phyloP scores from a whole-genome alignment of 495 filamentous ascomycete species.

The Aspergillus conjunctus region DNA sequence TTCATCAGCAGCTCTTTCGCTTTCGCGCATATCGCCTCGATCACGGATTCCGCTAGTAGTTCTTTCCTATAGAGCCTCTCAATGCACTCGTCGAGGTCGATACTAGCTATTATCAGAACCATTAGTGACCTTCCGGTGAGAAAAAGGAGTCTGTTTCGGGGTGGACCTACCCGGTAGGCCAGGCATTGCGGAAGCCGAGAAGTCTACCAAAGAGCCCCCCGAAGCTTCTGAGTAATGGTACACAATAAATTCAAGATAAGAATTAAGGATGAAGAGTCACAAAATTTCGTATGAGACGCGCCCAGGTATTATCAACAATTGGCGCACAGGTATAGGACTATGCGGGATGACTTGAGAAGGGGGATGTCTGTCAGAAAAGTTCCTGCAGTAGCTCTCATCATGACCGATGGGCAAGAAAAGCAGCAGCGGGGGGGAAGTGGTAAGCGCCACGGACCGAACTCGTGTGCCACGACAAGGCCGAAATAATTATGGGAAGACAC shows the following conservation, averaged over 20 bases:
- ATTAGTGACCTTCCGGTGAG: too few relatives aligned
- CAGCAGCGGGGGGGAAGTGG: slow-evolving; percentile 10
- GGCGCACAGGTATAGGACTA: slow-evolving; percentile 9
- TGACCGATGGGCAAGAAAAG: slow-evolving; percentile 26
- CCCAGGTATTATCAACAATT: slow-evolving; percentile 13
- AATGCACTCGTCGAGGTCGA: slow-evolving; percentile 98
- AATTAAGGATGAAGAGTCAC: slow-evolving; percentile 12
- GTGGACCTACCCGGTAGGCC: slow-evolving; percentile 74
- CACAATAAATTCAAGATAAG: slow-evolving; percentile 20
- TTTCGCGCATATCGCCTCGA: slow-evolving; percentile 99
- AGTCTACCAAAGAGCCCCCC: slow-evolving; percentile 17
- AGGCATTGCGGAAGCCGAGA: slow-evolving; percentile 60
- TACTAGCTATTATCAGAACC: slow-evolving; percentile 64
- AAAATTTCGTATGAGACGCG: background rate
- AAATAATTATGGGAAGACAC: slow-evolving; percentile 1
- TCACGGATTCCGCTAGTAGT: slow-evolving; percentile 92
- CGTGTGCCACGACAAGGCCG: slow-evolving; percentile 10
- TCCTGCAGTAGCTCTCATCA: slow-evolving; percentile 37
- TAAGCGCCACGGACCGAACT: slow-evolving; percentile 20
- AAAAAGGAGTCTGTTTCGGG: background rate
- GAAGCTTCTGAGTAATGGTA: slow-evolving; percentile 18
- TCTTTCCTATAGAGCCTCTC: slow-evolving; percentile 93
- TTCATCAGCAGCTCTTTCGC: slow-evolving; percentile 98
- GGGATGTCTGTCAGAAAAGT: slow-evolving; percentile 31
- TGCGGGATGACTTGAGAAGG: slow-evolving; percentile 24